These are phyloP conservation scores for Xylariaceae sp. DNA, from an alignment of 2,329 filamentous ascomycete genomes.

Conservation along the genomic window DNA sequence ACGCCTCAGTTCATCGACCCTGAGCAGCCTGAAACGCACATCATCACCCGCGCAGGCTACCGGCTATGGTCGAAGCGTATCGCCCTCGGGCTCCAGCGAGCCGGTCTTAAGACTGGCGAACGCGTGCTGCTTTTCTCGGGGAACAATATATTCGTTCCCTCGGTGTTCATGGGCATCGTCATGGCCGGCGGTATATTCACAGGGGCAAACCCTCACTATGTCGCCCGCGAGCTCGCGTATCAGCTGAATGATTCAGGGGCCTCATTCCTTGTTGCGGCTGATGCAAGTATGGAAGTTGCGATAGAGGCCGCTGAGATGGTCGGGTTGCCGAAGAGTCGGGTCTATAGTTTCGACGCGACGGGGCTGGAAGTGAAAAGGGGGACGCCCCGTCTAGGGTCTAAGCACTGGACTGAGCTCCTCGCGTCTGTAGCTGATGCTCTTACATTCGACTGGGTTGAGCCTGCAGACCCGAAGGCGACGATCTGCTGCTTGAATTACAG, in stretches of 20 bases:
- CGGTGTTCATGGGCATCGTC: conserved; percentile 64
- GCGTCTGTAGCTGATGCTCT: conserved; percentile 39
- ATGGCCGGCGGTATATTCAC: conserved; percentile 77
- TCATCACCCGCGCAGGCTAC: conserved; percentile 58
- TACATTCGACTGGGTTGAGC: conserved; percentile 59
- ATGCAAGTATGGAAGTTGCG: conserved; percentile 54
- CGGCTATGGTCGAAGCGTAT: conserved; percentile 68
- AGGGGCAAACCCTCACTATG: conserved; percentile 66
- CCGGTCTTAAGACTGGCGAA: conserved; percentile 62
- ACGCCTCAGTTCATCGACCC: conserved; percentile 57
- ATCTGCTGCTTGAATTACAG: conserved; percentile 74
- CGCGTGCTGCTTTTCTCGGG: conserved; percentile 68
- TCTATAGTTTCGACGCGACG: conserved; percentile 62
- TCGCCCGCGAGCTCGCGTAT: conserved; percentile 66
- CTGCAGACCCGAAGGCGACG: conserved; percentile 43
- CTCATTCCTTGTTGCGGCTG: conserved; percentile 60
- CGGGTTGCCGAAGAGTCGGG: conserved; percentile 47
- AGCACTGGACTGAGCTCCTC: conserved; percentile 30
- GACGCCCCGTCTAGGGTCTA: conserved; percentile 25
- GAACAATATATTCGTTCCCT: conserved; percentile 68
- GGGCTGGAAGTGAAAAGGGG: conserved; percentile 33
- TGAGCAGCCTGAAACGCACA: conserved; percentile 59
- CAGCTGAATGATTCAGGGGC: conserved; percentile 69
- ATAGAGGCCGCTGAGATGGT: conserved; percentile 58
- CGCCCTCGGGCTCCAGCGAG: conserved; percentile 59